Percentiles rank a stretch among this genome's conserved stretches.
These are phyloP conservation scores for Verticillium zaregamsianum DNA, from an alignment of 2,329 filamentous ascomycete genomes.

Conservation along the genomic window DNA sequence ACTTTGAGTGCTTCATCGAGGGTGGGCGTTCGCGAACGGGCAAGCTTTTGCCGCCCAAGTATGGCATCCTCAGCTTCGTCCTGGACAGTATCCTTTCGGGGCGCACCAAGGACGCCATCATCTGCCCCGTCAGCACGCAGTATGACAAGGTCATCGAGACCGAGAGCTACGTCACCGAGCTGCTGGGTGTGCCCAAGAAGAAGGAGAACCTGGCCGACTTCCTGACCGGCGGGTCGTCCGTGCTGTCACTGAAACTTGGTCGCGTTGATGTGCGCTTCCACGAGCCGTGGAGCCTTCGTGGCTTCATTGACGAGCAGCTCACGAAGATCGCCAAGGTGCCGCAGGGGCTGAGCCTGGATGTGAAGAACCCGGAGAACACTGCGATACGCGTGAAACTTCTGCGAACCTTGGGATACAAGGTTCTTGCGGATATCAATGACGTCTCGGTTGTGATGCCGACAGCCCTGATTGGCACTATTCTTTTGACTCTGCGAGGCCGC, in stretches of 20 bases:
- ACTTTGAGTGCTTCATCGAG: constrained; percentile 97
- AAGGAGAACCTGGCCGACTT: constrained; percentile 93
- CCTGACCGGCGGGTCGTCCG: constrained; percentile 76
- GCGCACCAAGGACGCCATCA: constrained; percentile 82
- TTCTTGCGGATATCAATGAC: constrained; percentile 89
- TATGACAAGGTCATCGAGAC: constrained; percentile 99
- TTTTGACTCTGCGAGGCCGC: constrained; percentile 84
- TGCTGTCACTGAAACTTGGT: constrained; percentile 83
- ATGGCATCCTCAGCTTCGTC: constrained; percentile 89
- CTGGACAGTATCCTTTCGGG: constrained; percentile 87
- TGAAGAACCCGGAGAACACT: constrained; percentile 42
- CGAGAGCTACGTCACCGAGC: constrained; percentile 90
- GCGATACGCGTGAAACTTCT: constrained; percentile 67
- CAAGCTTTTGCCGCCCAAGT: constrained; percentile 90
- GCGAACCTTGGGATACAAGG: constrained; percentile 84
- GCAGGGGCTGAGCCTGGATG: constrained; percentile 39
- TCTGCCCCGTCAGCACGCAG: constrained; percentile 94
- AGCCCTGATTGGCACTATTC: constrained; percentile 87
- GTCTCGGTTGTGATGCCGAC: constrained; percentile 99
- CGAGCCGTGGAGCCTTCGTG: constrained; percentile 86
- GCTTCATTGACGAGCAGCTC: constrained; percentile 76
- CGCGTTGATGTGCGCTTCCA: constrained; percentile 95
- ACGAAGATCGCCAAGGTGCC: constrained; percentile 50
- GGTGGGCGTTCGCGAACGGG: constrained; percentile 89
- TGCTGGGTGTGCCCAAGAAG: constrained; percentile 89